Percentiles rank a stretch among this genome's conserved stretches.
These are phyloP conservation scores for Podaxis carcinomalis DNA, from an alignment of 768 basidiomycete species.

Conservation along the genomic window DNA sequence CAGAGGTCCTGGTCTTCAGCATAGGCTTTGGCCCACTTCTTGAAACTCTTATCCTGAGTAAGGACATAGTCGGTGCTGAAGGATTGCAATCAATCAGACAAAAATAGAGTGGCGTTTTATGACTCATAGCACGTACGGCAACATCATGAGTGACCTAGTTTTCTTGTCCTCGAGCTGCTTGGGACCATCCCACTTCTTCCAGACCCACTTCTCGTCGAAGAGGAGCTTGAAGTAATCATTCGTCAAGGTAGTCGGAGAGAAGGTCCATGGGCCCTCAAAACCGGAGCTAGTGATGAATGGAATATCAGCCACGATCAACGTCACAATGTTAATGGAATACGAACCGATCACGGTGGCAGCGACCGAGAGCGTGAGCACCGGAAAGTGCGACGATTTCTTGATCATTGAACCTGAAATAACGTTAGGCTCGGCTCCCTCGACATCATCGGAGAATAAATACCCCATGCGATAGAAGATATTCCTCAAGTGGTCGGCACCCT, in stretches of 20 bases:
- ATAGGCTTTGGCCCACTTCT: conserved; percentile 82
- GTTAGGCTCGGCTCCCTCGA: conserved; percentile 1
- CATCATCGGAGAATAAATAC: conserved; percentile 20
- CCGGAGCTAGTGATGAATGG: conserved; percentile 46
- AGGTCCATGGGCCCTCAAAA: conserved; percentile 92
- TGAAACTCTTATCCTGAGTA: conserved; percentile 88
- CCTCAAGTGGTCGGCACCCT: conserved; percentile 83
- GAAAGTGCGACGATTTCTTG: conserved; percentile 95
- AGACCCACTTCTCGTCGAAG: conserved; percentile 89
- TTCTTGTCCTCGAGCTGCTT: conserved; percentile 94
- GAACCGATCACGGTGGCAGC: conserved; percentile 83
- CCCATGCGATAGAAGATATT: conserved; percentile 92
- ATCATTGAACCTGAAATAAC: conserved; percentile 67
- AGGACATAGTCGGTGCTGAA: conserved; percentile 83
- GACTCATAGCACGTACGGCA: conserved; percentile 58
- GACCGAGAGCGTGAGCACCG: conserved; percentile 93
- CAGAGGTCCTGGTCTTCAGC: conserved; percentile 81
- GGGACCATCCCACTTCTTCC: conserved; percentile 93
- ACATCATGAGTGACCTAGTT: conserved; percentile 90
- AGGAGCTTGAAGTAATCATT: conserved; percentile 88
- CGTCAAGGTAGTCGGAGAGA: conserved; percentile 84
- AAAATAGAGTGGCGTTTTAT: neutral
- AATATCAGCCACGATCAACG: neutral
- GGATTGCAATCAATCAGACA: neutral
- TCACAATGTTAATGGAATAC: conserved; percentile 12